Evolutionary conservation across 225 moss, liverwort and hornwort species (phyloP), one percentile per base, ranked within the genome.

Genomic region (Ulota crispa): DNA sequence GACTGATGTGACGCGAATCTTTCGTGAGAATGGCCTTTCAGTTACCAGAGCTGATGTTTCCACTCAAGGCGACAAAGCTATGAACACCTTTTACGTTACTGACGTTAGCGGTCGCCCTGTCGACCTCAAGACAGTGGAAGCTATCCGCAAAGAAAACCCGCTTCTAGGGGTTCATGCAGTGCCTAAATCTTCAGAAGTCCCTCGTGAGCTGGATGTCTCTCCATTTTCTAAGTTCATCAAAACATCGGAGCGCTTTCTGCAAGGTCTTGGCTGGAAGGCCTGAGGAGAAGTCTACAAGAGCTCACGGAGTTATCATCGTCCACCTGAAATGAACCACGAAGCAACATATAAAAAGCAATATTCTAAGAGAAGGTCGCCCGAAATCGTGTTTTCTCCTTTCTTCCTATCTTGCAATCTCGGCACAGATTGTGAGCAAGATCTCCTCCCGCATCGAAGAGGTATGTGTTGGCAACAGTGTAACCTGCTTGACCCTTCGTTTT

Each of bases 41-140:
- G 89, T 92, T 14, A 87, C 88, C 11, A 88, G 89, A 47, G 92
- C 89, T 15, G 92, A 92, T 70, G 91, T 92, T 64, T 81, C 87
- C 41, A 92, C 91, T 16, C 85, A 86, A 86, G 87, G 23, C 74
- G 87, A 87, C 63, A 85, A 87, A 75, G 91, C 91, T 72, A 86
- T 92, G 69, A 89, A 92, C 70, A 85, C 87, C 42, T 92, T 92
- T 70, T 92, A 91, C 73, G 89, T 92, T 62, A 88, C 89, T 59
- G 86, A 89, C 50, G 81, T 83, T n/a, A 81, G 78, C 72, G 91
- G 89, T 61, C 78, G 62, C 36, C 83, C 89, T 78, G 91, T 91
- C 32, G 89, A 91, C 82, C 82, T 70, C 42, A 91, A 89, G 60
- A 85, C 77, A 57, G 89, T 91, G 76, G 91, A 91, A 77, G 72